Evolutionary conservation across 2,329 filamentous ascomycete genomes (phyloP).

Genomic region (Dendrostoma leiphaemia): DNA sequence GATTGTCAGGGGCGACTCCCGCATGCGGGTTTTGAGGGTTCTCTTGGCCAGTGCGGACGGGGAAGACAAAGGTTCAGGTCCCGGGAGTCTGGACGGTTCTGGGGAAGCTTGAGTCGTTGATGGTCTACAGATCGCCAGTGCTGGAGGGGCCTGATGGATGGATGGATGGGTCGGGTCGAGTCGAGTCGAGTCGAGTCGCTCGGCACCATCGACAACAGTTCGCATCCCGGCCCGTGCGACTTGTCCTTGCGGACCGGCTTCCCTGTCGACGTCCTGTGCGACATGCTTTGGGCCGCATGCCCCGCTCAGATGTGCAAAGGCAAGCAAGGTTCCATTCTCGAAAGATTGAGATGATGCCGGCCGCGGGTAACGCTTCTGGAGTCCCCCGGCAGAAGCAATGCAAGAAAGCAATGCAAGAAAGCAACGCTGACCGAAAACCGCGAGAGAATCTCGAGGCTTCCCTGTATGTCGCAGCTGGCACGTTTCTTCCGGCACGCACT

Average conservation of each 20-base stretch:
- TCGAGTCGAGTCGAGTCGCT: too few species aligned
- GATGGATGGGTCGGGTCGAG: not conserved
- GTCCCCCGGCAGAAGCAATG: not conserved
- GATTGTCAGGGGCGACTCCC: not conserved
- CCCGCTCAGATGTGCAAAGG: conserved; percentile 1
- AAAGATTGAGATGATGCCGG: not conserved
- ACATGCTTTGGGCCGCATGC: conserved; percentile 15
- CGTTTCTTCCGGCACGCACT: too few species aligned
- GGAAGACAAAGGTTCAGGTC: not conserved
- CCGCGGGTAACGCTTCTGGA: not conserved
- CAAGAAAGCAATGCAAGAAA: not conserved
- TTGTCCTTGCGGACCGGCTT: not conserved
- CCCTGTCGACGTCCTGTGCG: conserved; percentile 11
- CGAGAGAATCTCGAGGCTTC: not conserved
- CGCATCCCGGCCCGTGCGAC: conserved; percentile 1
- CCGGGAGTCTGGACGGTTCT: not conserved
- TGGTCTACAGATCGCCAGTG: too few species aligned
- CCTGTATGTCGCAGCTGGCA: not conserved
- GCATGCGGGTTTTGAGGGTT: not conserved
- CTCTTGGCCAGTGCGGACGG: not conserved
- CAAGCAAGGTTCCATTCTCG: not conserved
- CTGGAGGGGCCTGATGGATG: not conserved
- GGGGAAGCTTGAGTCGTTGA: too few species aligned
- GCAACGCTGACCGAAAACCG: too few species aligned
- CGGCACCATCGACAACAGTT: not conserved